Conservation (phyloP, 2,329 filamentous ascomycete species). For the Colletotrichum simmondsii region DNA sequence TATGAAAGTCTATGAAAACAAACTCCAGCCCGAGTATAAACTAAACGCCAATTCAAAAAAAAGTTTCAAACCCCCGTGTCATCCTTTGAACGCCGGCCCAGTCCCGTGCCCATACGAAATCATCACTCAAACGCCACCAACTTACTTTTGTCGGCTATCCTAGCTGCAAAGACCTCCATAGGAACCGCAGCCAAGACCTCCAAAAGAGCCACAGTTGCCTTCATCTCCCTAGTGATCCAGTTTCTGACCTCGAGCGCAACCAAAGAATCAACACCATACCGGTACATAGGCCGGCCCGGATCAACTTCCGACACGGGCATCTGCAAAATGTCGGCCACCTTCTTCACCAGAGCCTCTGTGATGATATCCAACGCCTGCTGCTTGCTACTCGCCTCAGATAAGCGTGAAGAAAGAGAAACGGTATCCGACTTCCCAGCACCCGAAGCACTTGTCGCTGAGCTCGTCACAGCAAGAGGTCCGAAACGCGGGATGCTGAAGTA, state of each 20-base stretch:
- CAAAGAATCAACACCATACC: conserved; percentile 17
- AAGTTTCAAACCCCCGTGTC: too few species aligned
- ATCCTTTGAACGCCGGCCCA: too few species aligned
- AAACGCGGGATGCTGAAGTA: neutral
- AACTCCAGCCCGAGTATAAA: too few species aligned
- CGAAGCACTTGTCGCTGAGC: neutral
- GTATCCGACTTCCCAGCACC: neutral
- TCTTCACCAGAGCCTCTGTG: conserved; percentile 4
- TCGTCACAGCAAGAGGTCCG: neutral
- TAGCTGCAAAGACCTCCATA: neutral
- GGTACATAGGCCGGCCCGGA: neutral
- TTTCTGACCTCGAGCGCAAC: conserved; percentile 16
- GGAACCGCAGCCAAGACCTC: conserved; percentile 2
- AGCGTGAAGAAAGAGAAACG: neutral
- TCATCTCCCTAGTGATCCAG: neutral
- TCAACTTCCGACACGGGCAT: conserved; percentile 1
- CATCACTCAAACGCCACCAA: neutral
- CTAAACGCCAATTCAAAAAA: too few species aligned
- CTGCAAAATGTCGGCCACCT: neutral
- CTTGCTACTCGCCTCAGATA: neutral
- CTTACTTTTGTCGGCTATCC: neutral
- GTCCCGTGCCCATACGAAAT: too few species aligned
- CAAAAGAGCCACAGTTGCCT: neutral
- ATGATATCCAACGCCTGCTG: conserved; percentile 8
- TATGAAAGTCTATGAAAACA: too few species aligned